A percentile compares a stretch with the other conserved stretches of the same genome.
Evolutionary conservation across 768 basidiomycete species (phyloP).

Genomic region (Podaxis sp.): DNA sequence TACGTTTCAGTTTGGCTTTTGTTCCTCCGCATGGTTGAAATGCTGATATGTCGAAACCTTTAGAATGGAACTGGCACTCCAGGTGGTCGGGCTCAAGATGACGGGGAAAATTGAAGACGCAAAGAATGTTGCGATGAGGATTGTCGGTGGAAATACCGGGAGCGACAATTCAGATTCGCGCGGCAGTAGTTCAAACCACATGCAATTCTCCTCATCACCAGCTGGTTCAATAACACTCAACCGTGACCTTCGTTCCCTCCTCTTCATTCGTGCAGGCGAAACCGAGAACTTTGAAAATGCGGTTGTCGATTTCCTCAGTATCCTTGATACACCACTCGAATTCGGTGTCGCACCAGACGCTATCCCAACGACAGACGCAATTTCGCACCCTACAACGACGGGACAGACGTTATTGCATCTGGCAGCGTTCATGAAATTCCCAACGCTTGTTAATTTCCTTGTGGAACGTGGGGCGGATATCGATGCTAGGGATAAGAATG

Average conservation of each 20-base stretch:
- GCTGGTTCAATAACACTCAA: slow-evolving; percentile 26
- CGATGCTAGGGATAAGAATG: slow-evolving; percentile 85
- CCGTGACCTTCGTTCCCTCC: slow-evolving; percentile 54
- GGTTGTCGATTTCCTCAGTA: slow-evolving; percentile 76
- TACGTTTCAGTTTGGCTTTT: slow-evolving; percentile 29
- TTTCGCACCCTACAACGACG: slow-evolving; percentile 68
- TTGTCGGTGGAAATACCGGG: slow-evolving; percentile 70
- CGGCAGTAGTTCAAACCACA: slow-evolving; percentile 37
- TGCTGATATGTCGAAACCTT: slow-evolving; percentile 14
- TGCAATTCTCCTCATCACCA: slow-evolving; percentile 49
- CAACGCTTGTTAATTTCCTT: slow-evolving; percentile 68
- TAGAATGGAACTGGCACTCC: slow-evolving; percentile 94
- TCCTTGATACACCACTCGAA: slow-evolving; percentile 67
- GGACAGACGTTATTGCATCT: slow-evolving; percentile 92
- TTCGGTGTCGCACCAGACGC: slow-evolving; percentile 33
- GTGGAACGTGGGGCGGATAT: slow-evolving; percentile 71
- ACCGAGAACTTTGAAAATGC: slow-evolving; percentile 68
- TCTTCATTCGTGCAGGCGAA: slow-evolving; percentile 54
- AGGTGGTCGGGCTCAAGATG: slow-evolving; percentile 96
- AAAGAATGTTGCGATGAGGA: slow-evolving; percentile 89
- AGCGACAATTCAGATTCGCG: slow-evolving; percentile 45
- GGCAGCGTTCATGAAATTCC: slow-evolving; percentile 76
- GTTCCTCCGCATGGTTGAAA: not conserved
- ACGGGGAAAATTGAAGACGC: slow-evolving; percentile 94
- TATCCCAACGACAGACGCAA: slow-evolving; percentile 47